Evolutionary conservation across 257 asterid genomes (phyloP).

Genomic region (Nicotiana undulata): DNA sequence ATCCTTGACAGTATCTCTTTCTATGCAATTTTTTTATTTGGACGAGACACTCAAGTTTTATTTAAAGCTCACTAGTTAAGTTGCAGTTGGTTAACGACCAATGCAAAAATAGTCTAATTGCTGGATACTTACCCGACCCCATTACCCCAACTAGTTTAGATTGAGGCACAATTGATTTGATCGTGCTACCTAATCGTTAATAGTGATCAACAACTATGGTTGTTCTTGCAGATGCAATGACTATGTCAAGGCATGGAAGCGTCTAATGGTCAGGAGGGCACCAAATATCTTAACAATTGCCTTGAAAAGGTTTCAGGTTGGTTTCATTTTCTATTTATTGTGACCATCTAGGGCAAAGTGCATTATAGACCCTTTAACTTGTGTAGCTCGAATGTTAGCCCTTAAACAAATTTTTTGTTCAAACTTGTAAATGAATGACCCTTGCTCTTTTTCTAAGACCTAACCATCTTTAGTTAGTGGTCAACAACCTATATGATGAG

Average conservation of each 20-base stretch:
- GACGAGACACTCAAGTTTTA: background rate
- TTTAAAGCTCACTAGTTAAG: background rate
- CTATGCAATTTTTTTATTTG: background rate
- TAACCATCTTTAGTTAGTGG: background rate
- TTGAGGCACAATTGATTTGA: background rate
- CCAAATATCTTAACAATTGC: slow-evolving; percentile 97
- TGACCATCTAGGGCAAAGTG: background rate
- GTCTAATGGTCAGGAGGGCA: slow-evolving; percentile 66
- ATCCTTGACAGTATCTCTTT: too few species aligned
- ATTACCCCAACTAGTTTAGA: background rate
- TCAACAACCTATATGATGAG: background rate
- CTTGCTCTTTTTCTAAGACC: background rate
- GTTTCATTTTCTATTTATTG: slow-evolving; percentile 4
- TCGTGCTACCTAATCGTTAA: background rate
- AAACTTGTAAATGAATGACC: background rate
- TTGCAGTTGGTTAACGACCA: background rate
- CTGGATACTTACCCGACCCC: background rate
- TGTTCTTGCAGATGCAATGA: slow-evolving; percentile 74
- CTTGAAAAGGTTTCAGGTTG: slow-evolving; percentile 96
- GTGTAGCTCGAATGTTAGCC: background rate
- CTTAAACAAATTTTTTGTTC: background rate
- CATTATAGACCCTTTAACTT: background rate
- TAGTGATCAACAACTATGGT: slow-evolving; percentile 1
- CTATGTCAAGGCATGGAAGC: slow-evolving; percentile 97
- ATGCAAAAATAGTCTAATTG: background rate